A percentile compares a stretch with the other conserved stretches of the same genome.
These are phyloP conservation scores for Circinella minor DNA, from an alignment of 371 early-diverging fungal species.

Conservation along the genomic window DNA sequence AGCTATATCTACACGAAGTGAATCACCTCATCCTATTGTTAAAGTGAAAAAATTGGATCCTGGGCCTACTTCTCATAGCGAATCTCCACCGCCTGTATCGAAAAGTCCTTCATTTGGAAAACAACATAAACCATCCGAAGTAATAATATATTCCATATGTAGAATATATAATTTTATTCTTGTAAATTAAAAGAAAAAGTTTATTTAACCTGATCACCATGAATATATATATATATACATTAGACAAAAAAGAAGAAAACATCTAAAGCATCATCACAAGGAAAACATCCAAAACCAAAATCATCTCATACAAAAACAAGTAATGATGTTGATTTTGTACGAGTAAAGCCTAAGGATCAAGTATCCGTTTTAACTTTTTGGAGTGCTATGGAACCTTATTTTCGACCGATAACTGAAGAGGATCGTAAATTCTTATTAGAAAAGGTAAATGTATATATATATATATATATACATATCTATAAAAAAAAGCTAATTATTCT, in stretches of 20 bases:
- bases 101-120: slow-evolving; percentile 19
- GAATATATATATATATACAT: too few species aligned
- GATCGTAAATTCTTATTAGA: slow-evolving; percentile 75
- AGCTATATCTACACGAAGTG: slow-evolving; percentile 18
- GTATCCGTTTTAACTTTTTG: slow-evolving; percentile 84
- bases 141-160: not conserved
- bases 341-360: slow-evolving; percentile 68
- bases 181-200: not conserved
- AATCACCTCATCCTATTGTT: slow-evolving; percentile 29
- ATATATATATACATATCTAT: not conserved
- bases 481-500: not conserved
- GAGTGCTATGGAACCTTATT: slow-evolving; percentile 83
- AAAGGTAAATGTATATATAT: slow-evolving; percentile 31
- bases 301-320: slow-evolving; percentile 8
- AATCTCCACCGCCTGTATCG: slow-evolving; percentile 27
- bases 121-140: slow-evolving; percentile 28
- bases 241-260: slow-evolving; percentile 11
- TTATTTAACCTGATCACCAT: too few species aligned
- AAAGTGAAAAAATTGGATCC: slow-evolving; percentile 35
- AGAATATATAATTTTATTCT: too few species aligned
- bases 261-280: slow-evolving; percentile 17
- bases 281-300: slow-evolving; percentile 17
- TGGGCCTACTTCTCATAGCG: slow-evolving; percentile 25
- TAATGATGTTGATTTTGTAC: slow-evolving; percentile 42
- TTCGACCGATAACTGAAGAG: slow-evolving; percentile 82